These are phyloP conservation scores for Acephala macrosclerotiorum DNA, from an alignment of 2,329 filamentous ascomycete species.

Conservation along the genomic window DNA sequence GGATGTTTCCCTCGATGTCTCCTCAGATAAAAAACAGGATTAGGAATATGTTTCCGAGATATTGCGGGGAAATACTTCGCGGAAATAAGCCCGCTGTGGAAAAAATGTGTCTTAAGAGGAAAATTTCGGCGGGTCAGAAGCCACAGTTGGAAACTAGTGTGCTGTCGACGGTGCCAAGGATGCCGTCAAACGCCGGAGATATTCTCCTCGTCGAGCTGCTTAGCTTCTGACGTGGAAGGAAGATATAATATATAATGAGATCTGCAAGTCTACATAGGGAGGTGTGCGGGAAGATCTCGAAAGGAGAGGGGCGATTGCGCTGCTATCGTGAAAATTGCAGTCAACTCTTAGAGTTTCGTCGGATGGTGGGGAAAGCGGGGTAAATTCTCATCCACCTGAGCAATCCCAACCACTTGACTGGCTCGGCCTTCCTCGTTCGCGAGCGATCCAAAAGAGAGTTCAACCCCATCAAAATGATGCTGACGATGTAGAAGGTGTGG, in stretches of 20 bases:
- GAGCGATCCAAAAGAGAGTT: too few relatives aligned
- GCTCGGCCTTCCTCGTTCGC: not conserved
- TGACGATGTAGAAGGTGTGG: not conserved
- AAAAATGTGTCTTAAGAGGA: not conserved
- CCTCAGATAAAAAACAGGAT: not conserved
- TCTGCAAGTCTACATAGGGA: not conserved
- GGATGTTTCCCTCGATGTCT: not conserved
- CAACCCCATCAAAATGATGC: too few relatives aligned
- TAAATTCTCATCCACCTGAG: not conserved
- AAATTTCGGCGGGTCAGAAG: constrained; percentile 8
- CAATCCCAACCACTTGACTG: not conserved
- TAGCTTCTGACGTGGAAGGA: not conserved
- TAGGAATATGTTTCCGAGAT: not conserved
- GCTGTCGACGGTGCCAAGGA: not conserved
- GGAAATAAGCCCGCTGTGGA: constrained; percentile 1
- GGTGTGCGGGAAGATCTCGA: not conserved
- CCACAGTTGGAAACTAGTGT: not conserved
- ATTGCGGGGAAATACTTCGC: constrained; percentile 3
- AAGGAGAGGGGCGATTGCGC: constrained; percentile 5
- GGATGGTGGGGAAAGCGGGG: not conserved
- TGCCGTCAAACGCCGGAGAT: constrained; percentile 2
- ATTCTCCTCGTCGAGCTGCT: not conserved
- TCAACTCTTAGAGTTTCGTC: not conserved
- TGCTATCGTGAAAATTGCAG: not conserved
- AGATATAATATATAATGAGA: not conserved